These are phyloP conservation scores for Beta macrorhiza DNA, from an alignment of 179 eudicot species.

Conservation along the genomic window DNA sequence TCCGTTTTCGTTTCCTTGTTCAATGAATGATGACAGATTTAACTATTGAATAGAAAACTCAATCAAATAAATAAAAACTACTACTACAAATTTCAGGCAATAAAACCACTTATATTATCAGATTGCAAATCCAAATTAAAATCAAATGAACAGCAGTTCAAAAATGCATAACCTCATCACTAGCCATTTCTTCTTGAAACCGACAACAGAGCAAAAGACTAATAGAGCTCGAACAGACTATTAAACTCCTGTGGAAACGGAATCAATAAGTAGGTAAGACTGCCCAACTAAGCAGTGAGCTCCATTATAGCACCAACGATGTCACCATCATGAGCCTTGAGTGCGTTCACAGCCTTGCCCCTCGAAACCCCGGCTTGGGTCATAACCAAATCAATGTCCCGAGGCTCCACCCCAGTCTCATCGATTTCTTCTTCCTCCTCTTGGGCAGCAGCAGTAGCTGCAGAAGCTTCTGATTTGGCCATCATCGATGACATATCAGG, in stretches of 20 bases:
- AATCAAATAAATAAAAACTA: not conserved
- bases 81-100: not conserved
- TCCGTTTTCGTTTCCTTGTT: not conserved
- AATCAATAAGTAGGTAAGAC: conserved; percentile 11
- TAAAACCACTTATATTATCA: conserved; percentile 2
- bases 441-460: conserved; percentile 39
- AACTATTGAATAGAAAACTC: not conserved
- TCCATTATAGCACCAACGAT: conserved; percentile 87
- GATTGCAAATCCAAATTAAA: not conserved
- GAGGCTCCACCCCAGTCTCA: conserved; percentile 70
- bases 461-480: conserved; percentile 54
- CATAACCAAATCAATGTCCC: conserved; percentile 85
- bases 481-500: conserved; percentile 64
- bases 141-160: conserved; percentile 15
- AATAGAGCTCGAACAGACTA: conserved; percentile 18
- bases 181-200: conserved; percentile 14
- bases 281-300: conserved; percentile 54
- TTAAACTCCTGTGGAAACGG: conserved; percentile 3
- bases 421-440: conserved; percentile 86
- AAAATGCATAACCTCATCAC: conserved; percentile 24
- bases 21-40: not conserved
- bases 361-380: conserved; percentile 77
- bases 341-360: conserved; percentile 80
- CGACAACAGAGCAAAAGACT: not conserved
- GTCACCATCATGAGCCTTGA: conserved; percentile 67